These are phyloP conservation scores for Dothiorella sarmentorum DNA, from an alignment of 2,329 filamentous ascomycete genomes.

Conservation along the genomic window DNA sequence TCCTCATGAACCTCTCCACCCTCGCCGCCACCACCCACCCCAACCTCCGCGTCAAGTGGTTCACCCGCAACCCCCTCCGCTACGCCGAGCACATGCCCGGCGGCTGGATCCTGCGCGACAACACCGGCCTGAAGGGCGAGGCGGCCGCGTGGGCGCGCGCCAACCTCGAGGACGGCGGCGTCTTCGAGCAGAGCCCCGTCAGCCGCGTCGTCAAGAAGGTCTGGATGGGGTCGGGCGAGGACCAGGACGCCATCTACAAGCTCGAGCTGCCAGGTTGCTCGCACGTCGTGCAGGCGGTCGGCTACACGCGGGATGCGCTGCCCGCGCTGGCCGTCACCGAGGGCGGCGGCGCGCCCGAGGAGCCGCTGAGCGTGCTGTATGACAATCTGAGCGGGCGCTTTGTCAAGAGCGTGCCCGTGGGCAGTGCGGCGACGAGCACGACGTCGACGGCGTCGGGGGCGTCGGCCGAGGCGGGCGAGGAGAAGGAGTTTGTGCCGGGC, in stretches of 20 bases:
- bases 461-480: neutral
- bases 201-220: slow-evolving; percentile 29
- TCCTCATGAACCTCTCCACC: slow-evolving; percentile 58
- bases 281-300: slow-evolving; percentile 58
- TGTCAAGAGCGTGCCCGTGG: neutral
- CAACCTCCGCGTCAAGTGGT: slow-evolving; percentile 57
- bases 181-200: slow-evolving; percentile 39
- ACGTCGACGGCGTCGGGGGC: slow-evolving; percentile 33
- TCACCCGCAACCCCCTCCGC: slow-evolving; percentile 56
- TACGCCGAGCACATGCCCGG: slow-evolving; percentile 62
- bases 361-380: slow-evolving; percentile 24
- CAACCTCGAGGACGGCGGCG: slow-evolving; percentile 49
- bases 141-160: slow-evolving; percentile 58
- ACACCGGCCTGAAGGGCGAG: slow-evolving; percentile 62
- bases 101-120: slow-evolving; percentile 63
- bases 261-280: slow-evolving; percentile 50
- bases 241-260: slow-evolving; percentile 45
- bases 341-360: slow-evolving; percentile 31
- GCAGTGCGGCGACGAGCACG: slow-evolving; percentile 44
- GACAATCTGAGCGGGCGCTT: slow-evolving; percentile 37
- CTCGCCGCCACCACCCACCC: slow-evolving; percentile 53
- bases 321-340: slow-evolving; percentile 43
- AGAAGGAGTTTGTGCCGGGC: slow-evolving; percentile 43
- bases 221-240: slow-evolving; percentile 45
- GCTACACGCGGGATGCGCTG: slow-evolving; percentile 51